Base-by-base conservation (phyloP, 2,329 filamentous ascomycete genomes). In the Amylocarpus encephaloides region DNA sequence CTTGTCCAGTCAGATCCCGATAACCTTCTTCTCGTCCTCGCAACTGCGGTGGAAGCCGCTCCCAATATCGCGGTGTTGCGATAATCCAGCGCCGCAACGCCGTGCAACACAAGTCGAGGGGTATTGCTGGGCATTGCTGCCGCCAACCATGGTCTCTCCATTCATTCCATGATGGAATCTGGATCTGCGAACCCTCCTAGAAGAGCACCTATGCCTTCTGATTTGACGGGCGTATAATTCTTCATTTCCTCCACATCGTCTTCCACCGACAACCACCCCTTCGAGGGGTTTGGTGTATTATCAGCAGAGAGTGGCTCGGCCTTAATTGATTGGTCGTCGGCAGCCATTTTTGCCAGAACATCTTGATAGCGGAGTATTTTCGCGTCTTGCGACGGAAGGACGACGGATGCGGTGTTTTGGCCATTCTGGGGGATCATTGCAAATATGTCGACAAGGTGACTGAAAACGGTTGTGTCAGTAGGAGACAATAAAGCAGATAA, bases 361-460 rank as follows among this genome's bases (percentile, higher is more conserved):
- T 77, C 76, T 58, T 82, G 79, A 63, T 83, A 85, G 48, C 77
- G 77, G 44, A 76, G 71, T 19, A 79, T 66, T 50, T 76, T 74
- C 41, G 75, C 71, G 54, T 80, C 78, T 62, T 81, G 78, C 43
- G 74, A 75, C 46, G 76, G 71, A 58, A 76, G 74, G 22, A 68
- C 68, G 47, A 54, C 55, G 35, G 50, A 48, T 36, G 67, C 60
- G 58, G 71, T 60, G 54, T 64, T 59, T 45, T 63, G 60, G 32
- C 68, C 66, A 51, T 74, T 73, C 51, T 77, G 74, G 18, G 79
- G 78, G 33, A 77, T 74, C 61, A 83, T 81, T 55, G 83, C 80
- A 67, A 83, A 84, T 42, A 85, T 79, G 62, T 85, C 81, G 53
- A 85, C 80, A 68, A 85, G 78, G 60, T 83, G 82, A 61, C 81